These are phyloP conservation scores for Metschnikowia koreensis DNA, from an alignment of 805 yeast species.

Conservation along the genomic window DNA sequence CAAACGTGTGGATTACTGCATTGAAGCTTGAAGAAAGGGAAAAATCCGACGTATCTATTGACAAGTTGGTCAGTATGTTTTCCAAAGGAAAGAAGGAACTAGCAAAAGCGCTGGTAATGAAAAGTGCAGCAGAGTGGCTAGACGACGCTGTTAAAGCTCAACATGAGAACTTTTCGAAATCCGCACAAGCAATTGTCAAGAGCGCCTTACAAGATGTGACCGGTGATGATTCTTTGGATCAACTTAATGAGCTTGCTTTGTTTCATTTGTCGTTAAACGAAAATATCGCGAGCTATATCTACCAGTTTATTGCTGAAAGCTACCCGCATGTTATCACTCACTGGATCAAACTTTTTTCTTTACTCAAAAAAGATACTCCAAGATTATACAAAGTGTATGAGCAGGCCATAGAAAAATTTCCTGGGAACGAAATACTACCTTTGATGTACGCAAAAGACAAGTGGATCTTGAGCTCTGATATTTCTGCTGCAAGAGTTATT, in stretches of 20 bases:
- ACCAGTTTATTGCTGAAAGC: constrained; percentile 43
- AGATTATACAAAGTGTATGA: constrained; percentile 43
- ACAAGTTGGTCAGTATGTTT: constrained; percentile 48
- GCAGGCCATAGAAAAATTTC: constrained; percentile 50
- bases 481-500: constrained; percentile 51
- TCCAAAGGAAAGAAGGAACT: constrained; percentile 46
- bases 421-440: constrained; percentile 50
- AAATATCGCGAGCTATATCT: constrained; percentile 41
- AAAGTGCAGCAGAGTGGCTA: constrained; percentile 50
- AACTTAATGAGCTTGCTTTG: constrained; percentile 1
- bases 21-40: constrained; percentile 63
- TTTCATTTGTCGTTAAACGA: constrained; percentile 29
- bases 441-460: constrained; percentile 73
- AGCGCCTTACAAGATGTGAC: constrained; percentile 34
- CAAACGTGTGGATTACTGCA: constrained; percentile 64
- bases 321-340: constrained; percentile 45
- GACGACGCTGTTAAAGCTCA: constrained; percentile 55
- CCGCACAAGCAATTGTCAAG: constrained; percentile 55
- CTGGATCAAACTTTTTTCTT: constrained; percentile 50
- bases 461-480: constrained; percentile 50
- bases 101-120: constrained; percentile 22
- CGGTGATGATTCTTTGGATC: constrained; percentile 16
- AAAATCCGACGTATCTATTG: constrained; percentile 38
- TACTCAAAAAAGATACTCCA: constrained; percentile 23
- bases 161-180: constrained; percentile 38